Base-by-base conservation (phyloP, 2,329 filamentous ascomycete genomes). In the Alternaria arborescens region DNA sequence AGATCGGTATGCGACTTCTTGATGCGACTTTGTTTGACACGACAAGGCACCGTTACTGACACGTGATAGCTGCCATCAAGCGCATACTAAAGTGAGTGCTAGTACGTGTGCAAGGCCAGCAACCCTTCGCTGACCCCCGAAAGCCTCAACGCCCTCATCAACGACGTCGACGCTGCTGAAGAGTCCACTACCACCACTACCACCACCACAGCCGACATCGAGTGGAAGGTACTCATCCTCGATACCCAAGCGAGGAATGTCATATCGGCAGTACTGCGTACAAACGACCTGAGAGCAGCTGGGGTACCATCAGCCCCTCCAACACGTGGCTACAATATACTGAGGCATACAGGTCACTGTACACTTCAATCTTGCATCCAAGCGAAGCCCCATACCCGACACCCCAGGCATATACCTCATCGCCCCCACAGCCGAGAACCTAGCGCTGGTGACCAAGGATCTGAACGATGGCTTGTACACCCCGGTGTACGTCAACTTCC, bases 401-500 rank as follows among this genome's bases (percentile, higher is more conserved):
- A 69, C 73, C 1, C 94, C 95, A 4, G 95, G 95, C 63, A 89
- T 99, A 63, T 99, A 99, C 77, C 86, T 99, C n/a, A 86, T 99
- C 72, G 94, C 99, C 73, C 95, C 95, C 16, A 97, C 88, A 11
- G 78, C 88, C 10, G 84, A 88, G 62, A 98, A 98, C 77, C 85
- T 97, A 50, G 86, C 94, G 74, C 84, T 86, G 46, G 94, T 99
- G 61, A 95, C 93, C 12, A 87, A 84, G 67, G 96, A 99, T 76
- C 87, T 99, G 14, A 88, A 94, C 64, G 92, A 90, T 65, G 92
- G 90, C 48, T 86, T 99, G 28, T 99, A 99, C 80, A 73, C 62
- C 26, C 94, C 94, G 0, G 94, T 94, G 64, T 96, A 98, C 77
- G 88, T 99, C 81, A 99, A 99, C 82, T 97, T 99, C 79, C 88